Conservation (phyloP, 169 alveolate genomes). For the Plasmodium vinckei region DNA sequence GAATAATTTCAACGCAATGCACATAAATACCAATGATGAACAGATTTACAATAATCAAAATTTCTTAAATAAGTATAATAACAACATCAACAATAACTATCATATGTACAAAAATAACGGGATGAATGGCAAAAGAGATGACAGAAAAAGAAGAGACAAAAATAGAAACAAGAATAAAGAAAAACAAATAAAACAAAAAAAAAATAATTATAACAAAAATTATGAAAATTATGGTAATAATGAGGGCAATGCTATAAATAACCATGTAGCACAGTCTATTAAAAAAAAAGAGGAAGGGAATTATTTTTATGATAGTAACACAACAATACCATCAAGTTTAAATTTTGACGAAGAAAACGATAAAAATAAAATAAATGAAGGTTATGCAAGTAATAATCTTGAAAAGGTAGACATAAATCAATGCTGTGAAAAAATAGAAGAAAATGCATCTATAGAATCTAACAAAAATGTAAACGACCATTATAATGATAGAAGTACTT, state of each 20-base stretch:
- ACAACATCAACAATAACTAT: conserved; percentile 1
- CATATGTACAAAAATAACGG: conserved; percentile 1
- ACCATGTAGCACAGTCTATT: conserved; percentile 5
- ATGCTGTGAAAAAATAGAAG: conserved; percentile 57
- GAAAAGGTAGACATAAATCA: conserved; percentile 49
- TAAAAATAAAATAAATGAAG: conserved; percentile 23
- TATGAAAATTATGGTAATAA: conserved; percentile 2
- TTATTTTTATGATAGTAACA: conserved; percentile 42
- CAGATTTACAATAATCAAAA: conserved; percentile 15
- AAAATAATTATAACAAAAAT: neutral
- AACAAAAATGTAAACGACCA: conserved; percentile 1
- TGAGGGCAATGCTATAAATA: conserved; percentile 2
- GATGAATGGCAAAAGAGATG: conserved; percentile 15
- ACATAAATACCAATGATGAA: conserved; percentile 12
- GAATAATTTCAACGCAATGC: conserved; percentile 51
- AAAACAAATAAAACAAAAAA: conserved; percentile 36
- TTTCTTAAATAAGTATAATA: conserved; percentile 3
- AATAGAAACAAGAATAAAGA: conserved; percentile 49
- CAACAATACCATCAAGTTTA: conserved; percentile 58
- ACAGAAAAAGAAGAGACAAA: conserved; percentile 44
- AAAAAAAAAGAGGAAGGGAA: conserved; percentile 14
- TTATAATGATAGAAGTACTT: neutral
- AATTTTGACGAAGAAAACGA: conserved; percentile 40
- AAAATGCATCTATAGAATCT: neutral
- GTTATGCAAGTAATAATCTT: conserved; percentile 21